Percentiles rank a stretch among this genome's conserved stretches.
Evolutionary conservation across 768 basidiomycete species (phyloP).

Genomic region (Serendipita sp.): DNA sequence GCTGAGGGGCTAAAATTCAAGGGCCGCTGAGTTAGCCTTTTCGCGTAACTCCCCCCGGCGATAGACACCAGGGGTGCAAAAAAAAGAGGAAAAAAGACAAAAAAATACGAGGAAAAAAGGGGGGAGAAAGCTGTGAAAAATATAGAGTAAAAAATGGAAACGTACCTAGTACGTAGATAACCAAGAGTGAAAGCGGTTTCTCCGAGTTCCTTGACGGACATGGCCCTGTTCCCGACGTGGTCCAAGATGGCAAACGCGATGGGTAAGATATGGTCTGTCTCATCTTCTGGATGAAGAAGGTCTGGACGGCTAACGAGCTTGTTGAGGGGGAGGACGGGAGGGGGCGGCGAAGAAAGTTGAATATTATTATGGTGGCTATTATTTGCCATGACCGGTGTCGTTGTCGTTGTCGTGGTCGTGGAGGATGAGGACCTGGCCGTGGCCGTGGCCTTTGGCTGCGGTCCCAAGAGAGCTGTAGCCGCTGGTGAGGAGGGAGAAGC

Average conservation of each 20-base stretch:
- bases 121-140: conserved; percentile 6
- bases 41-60: too few relatives aligned
- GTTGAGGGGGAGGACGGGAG: not conserved
- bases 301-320: not conserved
- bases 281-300: not conserved
- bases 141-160: conserved; percentile 11
- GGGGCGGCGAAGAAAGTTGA: not conserved
- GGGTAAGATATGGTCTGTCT: not conserved
- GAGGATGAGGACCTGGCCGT: not conserved
- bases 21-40: too few relatives aligned
- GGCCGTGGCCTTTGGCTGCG: not conserved
- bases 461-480: not conserved
- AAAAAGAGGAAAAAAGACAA: conserved; percentile 12
- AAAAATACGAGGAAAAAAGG: not conserved
- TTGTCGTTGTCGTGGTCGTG: not conserved
- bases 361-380: not conserved
- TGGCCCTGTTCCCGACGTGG: conserved; percentile 39
- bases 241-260: not conserved
- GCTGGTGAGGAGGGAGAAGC: not conserved
- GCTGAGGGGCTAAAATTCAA: conserved; percentile 40
- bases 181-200: conserved; percentile 50
- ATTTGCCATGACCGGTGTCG: not conserved
- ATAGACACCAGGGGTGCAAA: not conserved
- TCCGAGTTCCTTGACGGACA: conserved; percentile 75
- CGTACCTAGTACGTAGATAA: conserved; percentile 60